Evolutionary conservation across 2,329 filamentous ascomycete species (phyloP).

Genomic region (Phoma sp.): DNA sequence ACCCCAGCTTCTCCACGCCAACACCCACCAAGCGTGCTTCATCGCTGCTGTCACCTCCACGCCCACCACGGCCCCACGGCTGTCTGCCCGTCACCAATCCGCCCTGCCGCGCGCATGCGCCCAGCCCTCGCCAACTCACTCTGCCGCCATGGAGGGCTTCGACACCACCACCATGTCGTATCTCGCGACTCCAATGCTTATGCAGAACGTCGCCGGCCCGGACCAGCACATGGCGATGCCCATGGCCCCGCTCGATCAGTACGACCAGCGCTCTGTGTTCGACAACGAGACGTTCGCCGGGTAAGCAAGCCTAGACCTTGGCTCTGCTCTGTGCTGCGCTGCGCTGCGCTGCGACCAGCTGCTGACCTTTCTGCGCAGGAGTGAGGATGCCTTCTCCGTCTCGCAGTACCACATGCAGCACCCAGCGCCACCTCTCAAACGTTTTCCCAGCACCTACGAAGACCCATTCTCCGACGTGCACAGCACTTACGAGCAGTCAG

Average conservation of each 20-base stretch:
- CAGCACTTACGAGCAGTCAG: conserved; percentile 55
- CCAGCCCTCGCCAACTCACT: conserved; percentile 20
- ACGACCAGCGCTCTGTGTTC: conserved; percentile 66
- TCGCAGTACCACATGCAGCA: conserved; percentile 50
- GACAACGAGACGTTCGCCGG: conserved; percentile 66
- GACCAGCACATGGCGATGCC: conserved; percentile 49
- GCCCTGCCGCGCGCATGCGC: conserved; percentile 40
- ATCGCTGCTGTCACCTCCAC: conserved; percentile 11
- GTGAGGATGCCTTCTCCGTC: conserved; percentile 57
- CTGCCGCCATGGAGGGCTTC: conserved; percentile 59
- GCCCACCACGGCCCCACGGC: conserved; percentile 20
- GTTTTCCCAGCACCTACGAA: conserved; percentile 58
- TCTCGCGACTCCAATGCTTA: conserved; percentile 62
- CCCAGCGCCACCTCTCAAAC: conserved; percentile 53
- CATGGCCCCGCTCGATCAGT: conserved; percentile 60
- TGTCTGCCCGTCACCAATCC: conserved; percentile 6
- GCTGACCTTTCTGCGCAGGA: conserved; percentile 49
- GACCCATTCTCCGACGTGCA: conserved; percentile 60
- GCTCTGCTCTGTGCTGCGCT: neutral
- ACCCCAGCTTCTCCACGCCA: conserved; percentile 8
- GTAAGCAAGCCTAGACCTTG: conserved; percentile 46
- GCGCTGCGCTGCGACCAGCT: conserved; percentile 7
- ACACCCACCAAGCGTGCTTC: conserved; percentile 16
- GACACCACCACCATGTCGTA: conserved; percentile 69
- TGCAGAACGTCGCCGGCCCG: conserved; percentile 58